These are phyloP conservation scores for Exutisphaerella laricina DNA, from an alignment of 2,329 filamentous ascomycete species.

Conservation along the genomic window DNA sequence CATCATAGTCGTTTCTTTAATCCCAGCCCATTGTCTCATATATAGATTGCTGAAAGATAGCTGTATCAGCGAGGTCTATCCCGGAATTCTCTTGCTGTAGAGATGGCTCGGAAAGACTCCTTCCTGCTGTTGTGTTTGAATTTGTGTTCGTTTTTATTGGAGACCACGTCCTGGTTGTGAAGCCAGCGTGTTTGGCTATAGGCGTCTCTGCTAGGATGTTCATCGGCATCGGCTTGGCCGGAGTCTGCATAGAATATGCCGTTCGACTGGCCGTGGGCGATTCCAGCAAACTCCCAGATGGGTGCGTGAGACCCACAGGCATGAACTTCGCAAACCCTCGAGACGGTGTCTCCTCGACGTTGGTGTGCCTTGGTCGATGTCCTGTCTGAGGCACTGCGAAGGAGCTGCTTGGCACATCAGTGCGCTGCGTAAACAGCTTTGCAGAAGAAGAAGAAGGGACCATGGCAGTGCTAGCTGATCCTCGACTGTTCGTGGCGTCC, in stretches of 20 bases:
- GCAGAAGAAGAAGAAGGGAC: conserved; percentile 40
- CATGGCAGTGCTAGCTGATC: conserved; percentile 29
- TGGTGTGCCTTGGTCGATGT: conserved; percentile 18
- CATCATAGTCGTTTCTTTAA: conserved; percentile 42
- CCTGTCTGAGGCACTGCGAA: conserved; percentile 30
- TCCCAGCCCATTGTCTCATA: conserved; percentile 45
- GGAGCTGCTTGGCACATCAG: conserved; percentile 14
- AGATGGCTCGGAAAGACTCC: not conserved
- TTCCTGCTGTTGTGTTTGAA: not conserved
- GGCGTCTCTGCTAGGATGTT: conserved; percentile 16
- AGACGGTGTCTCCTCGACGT: conserved; percentile 41
- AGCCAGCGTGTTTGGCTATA: not conserved
- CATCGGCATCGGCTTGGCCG: conserved; percentile 17
- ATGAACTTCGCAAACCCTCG: conserved; percentile 35
- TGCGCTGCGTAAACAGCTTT: conserved; percentile 25
- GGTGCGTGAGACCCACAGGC: conserved; percentile 16
- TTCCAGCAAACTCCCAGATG: conserved; percentile 22
- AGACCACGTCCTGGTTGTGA: conserved; percentile 7
- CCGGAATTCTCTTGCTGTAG: not conserved
- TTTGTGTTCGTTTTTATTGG: conserved; percentile 1
- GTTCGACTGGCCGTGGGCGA: conserved; percentile 21
- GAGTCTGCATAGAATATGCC: conserved; percentile 14
- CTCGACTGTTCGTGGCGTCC: conserved; percentile 24
- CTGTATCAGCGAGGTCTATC: not conserved
- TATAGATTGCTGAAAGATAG: conserved; percentile 22